phyloP scores from a whole-genome alignment of 148 eudicot species.

The Fagopyrum tataricum region DNA sequence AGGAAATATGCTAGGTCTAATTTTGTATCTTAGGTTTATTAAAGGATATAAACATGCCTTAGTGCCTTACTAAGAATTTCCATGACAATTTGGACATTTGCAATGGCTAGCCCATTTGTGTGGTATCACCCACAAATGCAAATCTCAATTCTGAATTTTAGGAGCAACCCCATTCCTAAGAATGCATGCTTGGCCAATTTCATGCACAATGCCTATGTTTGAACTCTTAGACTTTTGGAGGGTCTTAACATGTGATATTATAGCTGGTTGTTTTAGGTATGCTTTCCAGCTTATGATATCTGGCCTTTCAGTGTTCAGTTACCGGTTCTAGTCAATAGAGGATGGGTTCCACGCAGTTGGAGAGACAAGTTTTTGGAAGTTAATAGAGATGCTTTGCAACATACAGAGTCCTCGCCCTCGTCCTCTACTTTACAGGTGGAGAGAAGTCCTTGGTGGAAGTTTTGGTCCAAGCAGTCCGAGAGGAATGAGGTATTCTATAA shows the following conservation, averaged over 20 bases:
- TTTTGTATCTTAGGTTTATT: background rate
- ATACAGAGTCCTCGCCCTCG: constrained; percentile 18
- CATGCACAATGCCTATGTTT: background rate
- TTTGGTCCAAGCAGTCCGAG: constrained; percentile 59
- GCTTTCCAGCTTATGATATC: constrained; percentile 20
- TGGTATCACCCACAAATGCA: background rate
- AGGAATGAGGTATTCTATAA: constrained; percentile 30
- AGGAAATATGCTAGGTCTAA: constrained; percentile 2
- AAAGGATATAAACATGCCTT: background rate
- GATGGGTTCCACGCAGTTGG: constrained; percentile 99
- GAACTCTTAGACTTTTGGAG: background rate
- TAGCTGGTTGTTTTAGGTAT: background rate
- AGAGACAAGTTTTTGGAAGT: constrained; percentile 55
- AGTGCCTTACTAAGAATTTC: constrained; percentile 2
- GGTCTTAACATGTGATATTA: background rate
- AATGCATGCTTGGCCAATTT: background rate
- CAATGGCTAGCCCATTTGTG: background rate
- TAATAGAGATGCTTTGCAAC: constrained; percentile 27
- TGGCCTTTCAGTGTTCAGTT: constrained; percentile 58
- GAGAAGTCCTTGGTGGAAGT: constrained; percentile 53
- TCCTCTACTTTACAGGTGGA: constrained; percentile 28
- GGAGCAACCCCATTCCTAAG: background rate
- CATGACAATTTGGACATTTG: background rate
- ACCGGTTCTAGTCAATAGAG: constrained; percentile 87
- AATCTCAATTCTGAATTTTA: background rate